Conservation (phyloP, 2,329 filamentous ascomycete species). For the Epichloe elymi region DNA sequence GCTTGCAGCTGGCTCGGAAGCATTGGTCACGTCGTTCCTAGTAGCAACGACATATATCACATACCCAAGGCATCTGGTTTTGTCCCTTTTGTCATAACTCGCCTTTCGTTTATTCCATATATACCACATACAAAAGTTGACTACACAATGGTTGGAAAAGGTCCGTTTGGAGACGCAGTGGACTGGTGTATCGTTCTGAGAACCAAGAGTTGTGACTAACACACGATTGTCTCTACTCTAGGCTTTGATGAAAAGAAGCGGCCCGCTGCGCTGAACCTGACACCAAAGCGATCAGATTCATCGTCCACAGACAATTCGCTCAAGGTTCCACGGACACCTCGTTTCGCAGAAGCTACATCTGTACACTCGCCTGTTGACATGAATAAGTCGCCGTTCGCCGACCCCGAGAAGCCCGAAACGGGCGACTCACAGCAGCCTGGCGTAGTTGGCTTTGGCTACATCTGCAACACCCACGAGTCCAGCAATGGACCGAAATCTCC, state of each 20-base stretch:
- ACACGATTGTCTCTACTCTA: conserved; percentile 8
- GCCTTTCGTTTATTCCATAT: conserved; percentile 4
- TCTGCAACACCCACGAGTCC: conserved; percentile 47
- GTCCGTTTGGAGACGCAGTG: conserved; percentile 16
- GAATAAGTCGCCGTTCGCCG: conserved; percentile 42
- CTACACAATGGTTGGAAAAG: conserved; percentile 26
- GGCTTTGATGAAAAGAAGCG: conserved; percentile 40
- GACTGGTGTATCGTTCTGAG: neutral
- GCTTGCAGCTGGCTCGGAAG: conserved; percentile 10
- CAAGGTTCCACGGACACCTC: conserved; percentile 59
- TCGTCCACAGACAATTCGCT: conserved; percentile 41
- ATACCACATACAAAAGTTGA: conserved; percentile 3
- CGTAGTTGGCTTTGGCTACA: conserved; percentile 88
- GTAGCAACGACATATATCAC: conserved; percentile 1
- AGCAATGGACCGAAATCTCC: conserved; percentile 60
- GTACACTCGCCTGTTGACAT: conserved; percentile 63
- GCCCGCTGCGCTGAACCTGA: conserved; percentile 41
- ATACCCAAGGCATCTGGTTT: neutral
- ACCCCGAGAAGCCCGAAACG: conserved; percentile 39
- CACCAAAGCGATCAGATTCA: conserved; percentile 35
- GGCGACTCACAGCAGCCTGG: conserved; percentile 55
- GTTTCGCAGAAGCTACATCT: conserved; percentile 70
- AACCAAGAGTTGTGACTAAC: conserved; percentile 9
- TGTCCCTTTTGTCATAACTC: conserved; percentile 2
- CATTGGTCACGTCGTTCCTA: conserved; percentile 4